Base-by-base conservation (phyloP, 2,329 filamentous ascomycete genomes). In the Camillea tinctor region DNA sequence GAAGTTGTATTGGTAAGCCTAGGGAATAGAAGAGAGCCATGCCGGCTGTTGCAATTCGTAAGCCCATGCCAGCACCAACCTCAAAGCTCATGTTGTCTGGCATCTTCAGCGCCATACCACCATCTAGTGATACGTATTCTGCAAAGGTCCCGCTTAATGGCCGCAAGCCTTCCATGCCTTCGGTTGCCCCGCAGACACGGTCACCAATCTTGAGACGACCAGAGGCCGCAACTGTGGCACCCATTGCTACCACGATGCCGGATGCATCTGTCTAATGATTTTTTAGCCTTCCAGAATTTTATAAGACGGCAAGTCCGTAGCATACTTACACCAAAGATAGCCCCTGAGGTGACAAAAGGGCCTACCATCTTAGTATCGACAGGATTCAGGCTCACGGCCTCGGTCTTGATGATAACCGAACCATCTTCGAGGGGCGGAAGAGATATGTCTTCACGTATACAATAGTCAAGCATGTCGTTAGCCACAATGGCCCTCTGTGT, bases 71-170 rank as follows among this genome's bases (percentile, higher is more conserved):
- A 2, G 75, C 71, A 2, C 67, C 75, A 15, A 68, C 63, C 48
- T 70, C 69, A 49, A 73, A 73, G 20, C 57, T 64, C 68, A 75
- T 65, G 5, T 66, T 21, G n/a, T 67, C 66, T 0, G 73, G 73
- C 2, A 76, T 65, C 52, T 68, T 71, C 7, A 75, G 60, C 20
- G 68, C 63, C 4, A 76, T 44, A 20, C 71, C 71, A 0, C 64
- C 71, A 15, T 69, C 67, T 19, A 66, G 68, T 3, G 65, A 57
- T 21, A 73, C 65, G 57, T 76, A 77, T 54, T 77, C 69, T 15
- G 73, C 71, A 61, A 78, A 78, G 1, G 73, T 66, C 11, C 76
- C 76, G 40, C 65, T 63, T 2, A 71, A 61, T 1, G 69, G 69
- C 22, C 68, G 58, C 7, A 70, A 30, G 1, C 59, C 57, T 50